Conservation (phyloP, 2,329 filamentous ascomycete genomes). For the Colletotrichum horii region DNA sequence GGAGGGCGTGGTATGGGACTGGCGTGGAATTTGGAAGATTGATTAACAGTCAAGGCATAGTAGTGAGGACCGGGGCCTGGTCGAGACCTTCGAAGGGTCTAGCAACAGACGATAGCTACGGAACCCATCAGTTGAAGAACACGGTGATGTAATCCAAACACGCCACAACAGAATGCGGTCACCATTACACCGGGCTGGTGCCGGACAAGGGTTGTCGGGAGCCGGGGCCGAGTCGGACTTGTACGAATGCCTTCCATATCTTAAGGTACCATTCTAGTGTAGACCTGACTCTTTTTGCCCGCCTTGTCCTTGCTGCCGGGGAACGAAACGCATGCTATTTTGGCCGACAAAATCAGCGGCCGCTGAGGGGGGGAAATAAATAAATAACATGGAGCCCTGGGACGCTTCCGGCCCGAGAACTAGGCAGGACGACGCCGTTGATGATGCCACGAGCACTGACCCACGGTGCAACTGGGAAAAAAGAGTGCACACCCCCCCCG, state of each 20-base stretch:
- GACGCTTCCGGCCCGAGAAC: not conserved
- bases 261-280: not conserved
- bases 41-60: not conserved
- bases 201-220: not conserved
- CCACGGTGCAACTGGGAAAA: too few relatives aligned
- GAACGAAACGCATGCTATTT: not conserved
- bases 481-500: too few relatives aligned
- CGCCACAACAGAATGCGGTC: conserved; percentile 2
- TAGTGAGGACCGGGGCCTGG: not conserved
- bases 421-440: not conserved
- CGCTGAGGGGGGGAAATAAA: not conserved
- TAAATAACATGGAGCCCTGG: not conserved
- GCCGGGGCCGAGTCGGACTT: not conserved
- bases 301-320: not conserved
- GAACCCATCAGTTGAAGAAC: not conserved
- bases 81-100: not conserved
- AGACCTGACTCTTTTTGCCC: not conserved
- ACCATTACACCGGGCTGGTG: conserved; percentile 6
- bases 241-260: not conserved
- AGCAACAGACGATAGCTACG: not conserved
- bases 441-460: not conserved
- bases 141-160: conserved; percentile 17
- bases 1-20: not conserved
- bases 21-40: not conserved
- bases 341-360: not conserved